Base-by-base conservation (phyloP, 768 basidiomycete genomes). In the Russula lepida region DNA sequence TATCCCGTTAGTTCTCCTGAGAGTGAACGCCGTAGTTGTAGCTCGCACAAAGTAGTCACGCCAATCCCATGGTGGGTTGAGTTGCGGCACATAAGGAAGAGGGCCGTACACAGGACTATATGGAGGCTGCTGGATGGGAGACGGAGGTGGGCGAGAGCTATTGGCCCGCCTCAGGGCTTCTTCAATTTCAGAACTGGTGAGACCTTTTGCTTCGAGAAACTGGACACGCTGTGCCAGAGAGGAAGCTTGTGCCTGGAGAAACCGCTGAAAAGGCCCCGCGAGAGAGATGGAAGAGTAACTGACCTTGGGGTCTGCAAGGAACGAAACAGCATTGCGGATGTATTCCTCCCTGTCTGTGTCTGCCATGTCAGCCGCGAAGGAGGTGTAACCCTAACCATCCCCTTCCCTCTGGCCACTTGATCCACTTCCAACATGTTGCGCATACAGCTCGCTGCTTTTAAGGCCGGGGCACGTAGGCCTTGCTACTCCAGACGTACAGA, bases 201-300 rank as follows among this genome's bases (percentile, higher is more conserved):
- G 77, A 2, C 97, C 97, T 72, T 98, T 98, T 6, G 92, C 87
- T 68, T 97, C 88, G n/a, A 99, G 81, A 76, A 98, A 99, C 64
- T 91, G 87, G 49, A 98, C 81, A 54, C 90, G 84, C 71, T 95
- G 91, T 1, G 88, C 79, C 30, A 95, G 74, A 1, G 92, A 79
- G 3, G 93, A 89, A 37, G 84, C 76, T 69, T 88, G 85, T 0
- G 88, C 79, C 92, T 95, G 44, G 19, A 52, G 46, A 17, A 54
- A 27, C 28, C 54, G 64, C 65, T 62, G 68, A 58, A 55, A 21
- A 19, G 59, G 2, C 9, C 5, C 3, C 8, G 11, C 4, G 25
- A 37, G 3, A 7, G 56, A 6, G 8, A 52, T 4, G 30, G 6
- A 19, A n/a, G 25, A 11, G 41, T 48, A n/a, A 30, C 47, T 54